These are phyloP conservation scores for Ceratocystis variospora DNA, from an alignment of 2,329 filamentous ascomycete species.

Conservation along the genomic window DNA sequence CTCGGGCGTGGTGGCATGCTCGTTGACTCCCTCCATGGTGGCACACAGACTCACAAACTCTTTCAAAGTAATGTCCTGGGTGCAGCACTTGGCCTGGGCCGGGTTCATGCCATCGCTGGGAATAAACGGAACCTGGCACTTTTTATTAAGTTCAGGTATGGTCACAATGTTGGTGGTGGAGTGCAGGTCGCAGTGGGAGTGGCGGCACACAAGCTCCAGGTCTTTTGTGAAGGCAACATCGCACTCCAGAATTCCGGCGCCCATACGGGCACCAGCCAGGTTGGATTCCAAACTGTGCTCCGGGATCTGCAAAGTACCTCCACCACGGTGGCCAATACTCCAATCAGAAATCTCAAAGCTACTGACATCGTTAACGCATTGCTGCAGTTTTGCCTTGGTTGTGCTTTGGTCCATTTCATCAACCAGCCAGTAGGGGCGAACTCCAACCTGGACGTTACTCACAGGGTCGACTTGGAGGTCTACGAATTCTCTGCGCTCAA, in stretches of 20 bases:
- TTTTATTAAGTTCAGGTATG: slow-evolving; percentile 46
- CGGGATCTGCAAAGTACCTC: slow-evolving; percentile 47
- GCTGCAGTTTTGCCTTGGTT: slow-evolving; percentile 45
- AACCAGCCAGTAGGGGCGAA: slow-evolving; percentile 50
- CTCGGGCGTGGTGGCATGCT: slow-evolving; percentile 41
- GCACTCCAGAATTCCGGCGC: slow-evolving; percentile 52
- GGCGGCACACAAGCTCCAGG: slow-evolving; percentile 51
- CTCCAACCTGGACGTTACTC: slow-evolving; percentile 43
- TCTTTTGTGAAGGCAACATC: slow-evolving; percentile 55
- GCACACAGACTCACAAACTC: slow-evolving; percentile 56
- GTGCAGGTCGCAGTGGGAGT: slow-evolving; percentile 54
- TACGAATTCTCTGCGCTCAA: neutral
- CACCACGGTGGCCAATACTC: slow-evolving; percentile 49
- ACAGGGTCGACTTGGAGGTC: slow-evolving; percentile 25
- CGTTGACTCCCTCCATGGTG: slow-evolving; percentile 55
- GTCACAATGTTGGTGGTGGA: slow-evolving; percentile 54
- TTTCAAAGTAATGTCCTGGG: slow-evolving; percentile 52
- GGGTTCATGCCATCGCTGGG: slow-evolving; percentile 37
- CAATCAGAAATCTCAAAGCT: slow-evolving; percentile 38
- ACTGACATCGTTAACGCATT: slow-evolving; percentile 37
- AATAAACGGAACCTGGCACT: slow-evolving; percentile 49
- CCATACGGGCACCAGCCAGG: slow-evolving; percentile 51
- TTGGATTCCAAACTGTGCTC: slow-evolving; percentile 49
- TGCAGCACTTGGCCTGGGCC: slow-evolving; percentile 55
- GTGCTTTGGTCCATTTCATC: slow-evolving; percentile 46